A percentile compares a stretch with the other conserved stretches of the same genome.
phyloP scores from a whole-genome alignment of 2,329 filamentous ascomycete genomes.

The Colletotrichum lindemuthianum region DNA sequence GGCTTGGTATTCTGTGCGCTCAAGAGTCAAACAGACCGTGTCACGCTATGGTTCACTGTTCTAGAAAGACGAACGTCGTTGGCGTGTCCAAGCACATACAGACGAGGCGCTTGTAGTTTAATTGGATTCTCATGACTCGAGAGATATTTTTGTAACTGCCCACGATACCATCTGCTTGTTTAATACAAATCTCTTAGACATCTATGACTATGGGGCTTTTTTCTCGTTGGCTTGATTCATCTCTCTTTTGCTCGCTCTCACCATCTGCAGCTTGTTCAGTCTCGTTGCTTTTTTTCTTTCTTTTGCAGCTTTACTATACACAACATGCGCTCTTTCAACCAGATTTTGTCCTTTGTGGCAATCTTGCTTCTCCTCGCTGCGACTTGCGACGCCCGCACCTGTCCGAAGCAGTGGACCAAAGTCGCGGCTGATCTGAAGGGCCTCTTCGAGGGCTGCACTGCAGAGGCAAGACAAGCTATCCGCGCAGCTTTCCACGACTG shows the following conservation, averaged over 20 bases:
- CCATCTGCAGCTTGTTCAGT: background rate
- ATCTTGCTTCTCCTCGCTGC: background rate
- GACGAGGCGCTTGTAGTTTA: too few relatives aligned
- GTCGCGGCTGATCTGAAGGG: constrained; percentile 21
- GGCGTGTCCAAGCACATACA: background rate
- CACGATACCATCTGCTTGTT: too few relatives aligned
- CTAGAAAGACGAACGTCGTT: background rate
- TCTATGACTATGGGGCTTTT: too few relatives aligned
- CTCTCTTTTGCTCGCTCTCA: too few relatives aligned
- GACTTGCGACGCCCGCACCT: constrained; percentile 2
- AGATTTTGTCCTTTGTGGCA: background rate
- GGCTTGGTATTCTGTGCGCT: background rate
- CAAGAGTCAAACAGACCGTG: too few relatives aligned
- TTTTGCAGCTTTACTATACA: background rate
- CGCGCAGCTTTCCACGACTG: constrained; percentile 26
- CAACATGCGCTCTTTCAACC: background rate
- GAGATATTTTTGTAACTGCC: too few relatives aligned
- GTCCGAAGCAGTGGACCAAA: constrained; percentile 13
- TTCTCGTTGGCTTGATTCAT: too few relatives aligned
- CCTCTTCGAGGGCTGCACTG: constrained; percentile 3
- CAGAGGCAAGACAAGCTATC: constrained; percentile 13
- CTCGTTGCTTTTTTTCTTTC: too few relatives aligned
- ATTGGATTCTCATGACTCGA: too few relatives aligned
- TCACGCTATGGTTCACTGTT: background rate
- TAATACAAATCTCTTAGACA: too few relatives aligned